These are phyloP conservation scores for Cercospora janseana DNA, from an alignment of 2,329 filamentous ascomycete genomes.

Conservation along the genomic window DNA sequence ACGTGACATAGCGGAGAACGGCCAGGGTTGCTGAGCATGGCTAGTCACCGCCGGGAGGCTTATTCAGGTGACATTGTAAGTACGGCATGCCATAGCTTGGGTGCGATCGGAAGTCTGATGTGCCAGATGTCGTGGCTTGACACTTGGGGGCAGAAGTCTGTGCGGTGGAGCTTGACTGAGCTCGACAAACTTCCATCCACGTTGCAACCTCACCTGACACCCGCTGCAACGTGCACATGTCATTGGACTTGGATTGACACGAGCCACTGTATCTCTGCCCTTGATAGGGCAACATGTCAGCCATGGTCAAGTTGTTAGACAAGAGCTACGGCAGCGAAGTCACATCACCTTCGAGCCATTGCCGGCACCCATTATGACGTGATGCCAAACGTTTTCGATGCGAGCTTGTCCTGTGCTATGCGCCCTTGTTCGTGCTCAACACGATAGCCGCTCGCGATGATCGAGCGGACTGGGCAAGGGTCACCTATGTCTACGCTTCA, in stretches of 20 bases:
- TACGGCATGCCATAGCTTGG: not conserved
- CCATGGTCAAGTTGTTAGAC: constrained; percentile 2
- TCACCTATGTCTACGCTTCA: too few relatives aligned
- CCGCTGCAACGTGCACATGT: constrained; percentile 19
- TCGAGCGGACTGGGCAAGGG: too few relatives aligned
- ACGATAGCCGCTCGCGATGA: not conserved
- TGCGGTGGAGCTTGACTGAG: not conserved
- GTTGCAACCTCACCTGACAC: constrained; percentile 12
- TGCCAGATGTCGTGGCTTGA: not conserved
- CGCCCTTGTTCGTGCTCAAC: not conserved
- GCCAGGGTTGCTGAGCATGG: constrained; percentile 10
- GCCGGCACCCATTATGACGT: constrained; percentile 20
- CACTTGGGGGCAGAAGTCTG: constrained; percentile 2
- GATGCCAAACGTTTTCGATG: too few relatives aligned
- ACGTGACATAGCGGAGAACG: constrained; percentile 6
- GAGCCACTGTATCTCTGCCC: not conserved
- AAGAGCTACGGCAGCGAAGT: constrained; percentile 19
- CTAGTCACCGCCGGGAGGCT: constrained; percentile 1
- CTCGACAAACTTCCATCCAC: constrained; percentile 9
- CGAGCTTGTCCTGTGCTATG: not conserved
- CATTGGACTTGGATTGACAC: constrained; percentile 13
- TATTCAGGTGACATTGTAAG: constrained; percentile 7
- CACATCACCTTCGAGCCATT: not conserved
- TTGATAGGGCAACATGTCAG: constrained; percentile 18
- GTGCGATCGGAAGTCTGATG: not conserved